Base-by-base conservation (phyloP, 2,329 filamentous ascomycete genomes). In the Mycosphaerella sp. region DNA sequence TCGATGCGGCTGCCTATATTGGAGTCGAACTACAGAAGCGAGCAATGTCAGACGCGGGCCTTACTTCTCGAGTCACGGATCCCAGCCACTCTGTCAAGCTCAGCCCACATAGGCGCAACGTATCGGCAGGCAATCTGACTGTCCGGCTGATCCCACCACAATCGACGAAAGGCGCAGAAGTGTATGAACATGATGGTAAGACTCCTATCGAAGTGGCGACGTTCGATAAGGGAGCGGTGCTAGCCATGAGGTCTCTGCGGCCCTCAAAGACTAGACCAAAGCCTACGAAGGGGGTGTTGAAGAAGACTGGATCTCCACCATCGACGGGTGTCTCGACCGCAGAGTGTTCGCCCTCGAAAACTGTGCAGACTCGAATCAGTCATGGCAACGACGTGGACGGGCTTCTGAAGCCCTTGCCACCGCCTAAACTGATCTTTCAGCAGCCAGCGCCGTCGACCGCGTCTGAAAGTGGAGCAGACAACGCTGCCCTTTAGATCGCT, bases 221-320 rank as follows among this genome's bases (percentile, higher is more conserved):
- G 14, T 53, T 51, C 44, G 48, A 51, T 9, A 51, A 41, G 5
- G 31, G 40, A 40, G 42, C 48, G 6, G 40, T 31, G 11, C 40
- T 51, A 36, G 17, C 40, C 4, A 50, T 43, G 39, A 44, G 26
- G 40, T 51, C 39, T 21, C 43, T 59, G 36, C 46, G 49, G 21
- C 57, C 52, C 23, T 59, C 57, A 10, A 45, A 26, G 36, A 55
- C 48, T 21, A 45, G 55, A 10, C 53, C 58, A 29, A 45, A 46
- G n/a, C 60, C 60, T 26, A 29, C 42, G 29, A 60, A 56, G 29
- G 56, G 58, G 12, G 59, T 62, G 6, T 34, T 62, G 46, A 62
- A 62, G 48, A 54, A 59, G 34, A 51, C 40, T n/a, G 48, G 41
- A 1, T 51, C 48, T 17, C 48, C 48, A 31, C 48, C 48, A 10